These are phyloP conservation scores for Simplicillium aogashimaense DNA, from an alignment of 2,329 filamentous ascomycete genomes.

Conservation along the genomic window DNA sequence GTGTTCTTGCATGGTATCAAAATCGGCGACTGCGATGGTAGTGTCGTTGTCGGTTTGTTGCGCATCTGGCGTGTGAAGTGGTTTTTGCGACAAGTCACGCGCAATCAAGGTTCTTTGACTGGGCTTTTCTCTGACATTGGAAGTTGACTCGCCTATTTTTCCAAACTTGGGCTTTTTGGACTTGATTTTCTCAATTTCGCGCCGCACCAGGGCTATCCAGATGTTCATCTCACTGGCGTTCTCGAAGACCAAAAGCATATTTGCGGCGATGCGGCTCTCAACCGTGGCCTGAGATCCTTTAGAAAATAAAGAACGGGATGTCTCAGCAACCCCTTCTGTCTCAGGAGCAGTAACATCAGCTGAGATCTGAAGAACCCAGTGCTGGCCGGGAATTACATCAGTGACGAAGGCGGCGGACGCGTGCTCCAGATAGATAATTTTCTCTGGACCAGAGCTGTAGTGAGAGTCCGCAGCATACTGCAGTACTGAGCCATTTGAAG, in stretches of 20 bases:
- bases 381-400: conserved; percentile 68
- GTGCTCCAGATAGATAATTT: conserved; percentile 59
- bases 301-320: conserved; percentile 53
- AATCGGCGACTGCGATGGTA: conserved; percentile 9
- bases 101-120: conserved; percentile 38
- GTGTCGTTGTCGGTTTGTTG: conserved; percentile 14
- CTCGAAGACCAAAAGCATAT: conserved; percentile 64
- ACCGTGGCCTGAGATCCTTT: conserved; percentile 47
- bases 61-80: background rate
- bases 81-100: conserved; percentile 20
- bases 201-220: conserved; percentile 61
- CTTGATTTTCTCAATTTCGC: conserved; percentile 59
- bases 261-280: conserved; percentile 48
- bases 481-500: conserved; percentile 61
- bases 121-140: conserved; percentile 24
- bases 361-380: conserved; percentile 71
- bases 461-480: conserved; percentile 65
- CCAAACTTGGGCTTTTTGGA: conserved; percentile 52
- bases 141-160: conserved; percentile 28
- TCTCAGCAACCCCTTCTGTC: conserved; percentile 31
- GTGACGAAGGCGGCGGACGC: conserved; percentile 72
- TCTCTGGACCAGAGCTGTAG: conserved; percentile 65
- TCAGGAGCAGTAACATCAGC: conserved; percentile 50
- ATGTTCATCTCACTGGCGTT: conserved; percentile 64
- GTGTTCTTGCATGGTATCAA: conserved; percentile 25